Conservation (phyloP, 1,284 basidiomycete species). For the Termitomyces sp. region DNA sequence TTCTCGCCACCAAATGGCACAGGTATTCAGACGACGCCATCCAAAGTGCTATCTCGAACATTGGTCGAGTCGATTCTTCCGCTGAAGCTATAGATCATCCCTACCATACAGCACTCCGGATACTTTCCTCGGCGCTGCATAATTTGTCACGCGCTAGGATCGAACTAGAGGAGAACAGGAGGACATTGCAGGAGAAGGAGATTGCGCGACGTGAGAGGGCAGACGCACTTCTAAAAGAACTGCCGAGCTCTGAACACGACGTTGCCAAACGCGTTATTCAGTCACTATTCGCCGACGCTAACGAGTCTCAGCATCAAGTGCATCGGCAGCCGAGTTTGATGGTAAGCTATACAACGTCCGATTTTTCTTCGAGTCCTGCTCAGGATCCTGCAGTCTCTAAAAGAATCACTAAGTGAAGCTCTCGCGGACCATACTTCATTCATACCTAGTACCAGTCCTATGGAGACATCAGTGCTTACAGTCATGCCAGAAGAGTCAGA, state of each 20-base stretch:
- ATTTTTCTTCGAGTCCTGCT: constrained; percentile 4
- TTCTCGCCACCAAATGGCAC: constrained; percentile 65
- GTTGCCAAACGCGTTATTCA: constrained; percentile 61
- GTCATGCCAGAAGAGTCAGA: constrained; percentile 29
- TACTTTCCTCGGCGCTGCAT: constrained; percentile 60
- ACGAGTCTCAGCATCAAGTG: constrained; percentile 47
- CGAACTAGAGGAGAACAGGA: constrained; percentile 58
- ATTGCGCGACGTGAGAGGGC: constrained; percentile 42
- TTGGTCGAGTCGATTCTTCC: constrained; percentile 38
- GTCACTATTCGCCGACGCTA: constrained; percentile 60
- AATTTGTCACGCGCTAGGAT: constrained; percentile 48
- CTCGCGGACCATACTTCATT: constrained; percentile 55
- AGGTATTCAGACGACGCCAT: constrained; percentile 68
- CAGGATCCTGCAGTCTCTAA: constrained; percentile 45
- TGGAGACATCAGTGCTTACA: constrained; percentile 28
- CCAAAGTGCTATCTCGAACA: constrained; percentile 48
- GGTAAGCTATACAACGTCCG: constrained; percentile 31
- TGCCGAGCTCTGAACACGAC: constrained; percentile 58
- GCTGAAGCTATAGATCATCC: constrained; percentile 47
- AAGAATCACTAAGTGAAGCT: constrained; percentile 67
- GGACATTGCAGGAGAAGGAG: constrained; percentile 53
- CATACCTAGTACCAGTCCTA: constrained; percentile 26
- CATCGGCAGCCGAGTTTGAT: constrained; percentile 51
- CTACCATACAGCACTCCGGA: constrained; percentile 62
- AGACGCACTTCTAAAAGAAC: constrained; percentile 47